A percentile compares a stretch with the other conserved stretches of the same genome.
These are phyloP conservation scores for Saksenaea vasiformis DNA, from an alignment of 371 early-diverging fungal genomes.

Conservation along the genomic window DNA sequence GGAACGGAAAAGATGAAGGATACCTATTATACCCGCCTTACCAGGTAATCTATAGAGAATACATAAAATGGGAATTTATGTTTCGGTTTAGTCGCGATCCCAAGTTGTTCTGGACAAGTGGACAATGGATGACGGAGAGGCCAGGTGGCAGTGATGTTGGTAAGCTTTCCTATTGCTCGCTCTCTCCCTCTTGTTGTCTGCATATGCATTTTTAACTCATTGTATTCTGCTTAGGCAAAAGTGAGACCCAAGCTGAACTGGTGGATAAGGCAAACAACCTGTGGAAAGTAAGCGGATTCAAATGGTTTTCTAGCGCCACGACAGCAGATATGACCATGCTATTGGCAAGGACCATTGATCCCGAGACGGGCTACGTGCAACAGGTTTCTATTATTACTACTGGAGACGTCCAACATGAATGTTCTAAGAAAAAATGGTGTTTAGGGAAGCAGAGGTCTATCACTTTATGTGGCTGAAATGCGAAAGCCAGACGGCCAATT, in stretches of 20 bases:
- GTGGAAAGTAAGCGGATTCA: conserved; percentile 67
- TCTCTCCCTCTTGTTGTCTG: too few species aligned
- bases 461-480: conserved; percentile 63
- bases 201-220: not conserved
- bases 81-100: conserved; percentile 68
- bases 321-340: conserved; percentile 70
- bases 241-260: conserved; percentile 59
- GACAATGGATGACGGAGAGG: conserved; percentile 82
- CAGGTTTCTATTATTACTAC: conserved; percentile 12
- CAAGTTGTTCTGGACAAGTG: conserved; percentile 57
- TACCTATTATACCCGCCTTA: conserved; percentile 41
- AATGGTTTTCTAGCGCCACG: conserved; percentile 77
- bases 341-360: conserved; percentile 59
- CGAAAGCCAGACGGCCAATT: conserved; percentile 53
- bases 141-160: conserved; percentile 69
- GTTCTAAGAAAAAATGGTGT: not conserved
- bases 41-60: too few species aligned
- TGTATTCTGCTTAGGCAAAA: conserved; percentile 2
- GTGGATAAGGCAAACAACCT: conserved; percentile 32
- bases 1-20: conserved; percentile 57
- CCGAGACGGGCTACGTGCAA: conserved; percentile 32
- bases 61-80: too few species aligned
- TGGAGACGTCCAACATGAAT: not conserved
- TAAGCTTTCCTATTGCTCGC: not conserved
- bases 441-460: conserved; percentile 59